Evolutionary conservation across 192 early-diverging fungal species (phyloP).

Genomic region (Lobosporangium transversale): DNA sequence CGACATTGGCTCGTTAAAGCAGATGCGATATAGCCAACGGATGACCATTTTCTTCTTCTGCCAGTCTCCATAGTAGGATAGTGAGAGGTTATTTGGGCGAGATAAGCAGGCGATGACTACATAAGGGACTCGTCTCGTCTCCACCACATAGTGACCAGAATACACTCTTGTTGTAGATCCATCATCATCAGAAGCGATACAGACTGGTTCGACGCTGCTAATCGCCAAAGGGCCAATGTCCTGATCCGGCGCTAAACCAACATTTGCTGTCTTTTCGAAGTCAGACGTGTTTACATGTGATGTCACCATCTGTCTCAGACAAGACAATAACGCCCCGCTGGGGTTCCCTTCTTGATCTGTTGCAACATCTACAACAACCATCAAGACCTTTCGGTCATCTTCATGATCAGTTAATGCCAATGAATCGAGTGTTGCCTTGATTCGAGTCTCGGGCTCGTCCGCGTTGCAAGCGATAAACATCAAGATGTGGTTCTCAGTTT

Average conservation of each 20-base stretch:
- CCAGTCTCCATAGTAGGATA: background rate
- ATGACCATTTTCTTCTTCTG: conserved; percentile 91
- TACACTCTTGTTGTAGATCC: conserved; percentile 54
- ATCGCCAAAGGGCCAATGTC: conserved; percentile 68
- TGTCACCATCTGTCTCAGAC: conserved; percentile 11
- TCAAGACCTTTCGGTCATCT: conserved; percentile 79
- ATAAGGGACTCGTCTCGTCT: conserved; percentile 64
- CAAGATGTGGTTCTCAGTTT: conserved; percentile 48
- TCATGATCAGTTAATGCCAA: conserved; percentile 79
- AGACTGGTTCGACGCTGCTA: background rate
- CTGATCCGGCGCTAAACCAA: conserved; percentile 22
- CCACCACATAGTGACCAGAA: conserved; percentile 74
- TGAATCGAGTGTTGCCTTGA: conserved; percentile 85
- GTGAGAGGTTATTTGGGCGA: conserved; percentile 28
- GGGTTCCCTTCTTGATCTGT: conserved; percentile 67
- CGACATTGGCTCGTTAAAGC: conserved; percentile 85
- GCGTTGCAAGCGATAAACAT: conserved; percentile 91
- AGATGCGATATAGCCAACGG: conserved; percentile 81
- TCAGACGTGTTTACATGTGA: background rate
- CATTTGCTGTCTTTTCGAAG: background rate
- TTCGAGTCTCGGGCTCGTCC: conserved; percentile 74
- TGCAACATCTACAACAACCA: conserved; percentile 89
- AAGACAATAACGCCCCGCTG: conserved; percentile 4
- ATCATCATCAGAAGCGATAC: background rate
- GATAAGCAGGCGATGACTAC: conserved; percentile 77